Evolutionary conservation across 2,329 filamentous ascomycete species (phyloP).

Genomic region (Fusarium lyarnte): DNA sequence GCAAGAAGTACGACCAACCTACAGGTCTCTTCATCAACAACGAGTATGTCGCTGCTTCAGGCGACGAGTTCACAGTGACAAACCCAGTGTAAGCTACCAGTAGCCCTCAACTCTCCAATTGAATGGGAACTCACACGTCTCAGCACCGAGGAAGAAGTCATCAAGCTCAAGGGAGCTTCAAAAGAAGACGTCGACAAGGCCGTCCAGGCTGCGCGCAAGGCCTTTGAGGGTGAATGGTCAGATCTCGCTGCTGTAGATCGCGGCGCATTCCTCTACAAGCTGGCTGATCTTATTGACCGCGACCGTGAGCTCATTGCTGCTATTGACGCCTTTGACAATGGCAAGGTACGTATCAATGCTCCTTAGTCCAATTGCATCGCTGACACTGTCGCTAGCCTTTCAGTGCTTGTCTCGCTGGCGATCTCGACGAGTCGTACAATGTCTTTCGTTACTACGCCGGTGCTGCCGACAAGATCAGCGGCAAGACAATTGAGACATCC

Average conservation of each 20-base stretch:
- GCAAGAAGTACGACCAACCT: conserved; percentile 51
- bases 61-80: conserved; percentile 35
- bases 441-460: conserved; percentile 74
- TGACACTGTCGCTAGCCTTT: conserved; percentile 19
- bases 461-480: conserved; percentile 75
- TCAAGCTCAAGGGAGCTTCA: conserved; percentile 35
- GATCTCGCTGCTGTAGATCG: conserved; percentile 36
- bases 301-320: conserved; percentile 40
- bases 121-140: neutral
- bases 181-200: conserved; percentile 35
- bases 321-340: conserved; percentile 40
- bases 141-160: conserved; percentile 38
- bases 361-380: rapidly evolving
- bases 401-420: conserved; percentile 61
- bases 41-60: conserved; percentile 37
- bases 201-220: conserved; percentile 36
- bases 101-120: rapidly evolving
- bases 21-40: conserved; percentile 45
- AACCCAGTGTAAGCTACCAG: conserved; percentile 29
- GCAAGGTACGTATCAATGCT: conserved; percentile 18
- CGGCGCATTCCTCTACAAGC: conserved; percentile 36
- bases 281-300: conserved; percentile 36
- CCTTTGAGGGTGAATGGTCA: conserved; percentile 40
- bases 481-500: conserved; percentile 73
- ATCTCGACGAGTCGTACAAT: conserved; percentile 56